Evolutionary conservation across 169 alveolate genomes (phyloP), one percentile per base, ranked within the genome.

Genomic region (Plasmodium vinckei): DNA sequence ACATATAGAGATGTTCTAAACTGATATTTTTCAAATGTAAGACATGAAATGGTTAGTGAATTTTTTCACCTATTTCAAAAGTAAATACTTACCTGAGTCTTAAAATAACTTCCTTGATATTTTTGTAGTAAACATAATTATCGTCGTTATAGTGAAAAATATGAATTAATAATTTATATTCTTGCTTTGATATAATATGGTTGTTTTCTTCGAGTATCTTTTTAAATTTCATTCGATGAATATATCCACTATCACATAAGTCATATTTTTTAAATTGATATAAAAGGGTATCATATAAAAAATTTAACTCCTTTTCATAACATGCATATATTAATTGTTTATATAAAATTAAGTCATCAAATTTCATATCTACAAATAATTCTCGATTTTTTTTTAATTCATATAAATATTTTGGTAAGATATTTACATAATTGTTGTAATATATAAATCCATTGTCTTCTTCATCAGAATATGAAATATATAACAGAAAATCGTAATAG

Each of bases 131-230:
- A 19, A 64, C 87, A 69, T 84, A 84, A 46, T 84, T 84, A 15
- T 84, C 91, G 69, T 84, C 91, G 19, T 84, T 84, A 53, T 27
- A 84, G 51, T 49, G 56, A 64, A 84, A 59, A 47, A 70, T 47
- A 21, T 42, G 86, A 12, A 84, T 39, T 17, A 84, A 51, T 44
- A 84, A 17, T 57, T 84, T 84, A 63, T 84, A 84, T 61, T 84
- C 91, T 44, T 84, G 91, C 23, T 53, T 84, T n/a, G 91, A 84
- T 25, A 84, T 42, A 9, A 84, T 84, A 54, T 84, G 91, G 19
- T 84, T 71, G 51, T 84, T 84, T 54, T 54, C 15, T 5, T 56
- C 68, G 1, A 84, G 73, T 10, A 69, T 64, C 21, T 46, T 69
- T 84, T 84, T 84, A 39, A 84, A 69, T n/a, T 57, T 21, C 17